These are phyloP conservation scores for Neurospora sp. DNA, from an alignment of 495 filamentous ascomycete species.

Conservation along the genomic window DNA sequence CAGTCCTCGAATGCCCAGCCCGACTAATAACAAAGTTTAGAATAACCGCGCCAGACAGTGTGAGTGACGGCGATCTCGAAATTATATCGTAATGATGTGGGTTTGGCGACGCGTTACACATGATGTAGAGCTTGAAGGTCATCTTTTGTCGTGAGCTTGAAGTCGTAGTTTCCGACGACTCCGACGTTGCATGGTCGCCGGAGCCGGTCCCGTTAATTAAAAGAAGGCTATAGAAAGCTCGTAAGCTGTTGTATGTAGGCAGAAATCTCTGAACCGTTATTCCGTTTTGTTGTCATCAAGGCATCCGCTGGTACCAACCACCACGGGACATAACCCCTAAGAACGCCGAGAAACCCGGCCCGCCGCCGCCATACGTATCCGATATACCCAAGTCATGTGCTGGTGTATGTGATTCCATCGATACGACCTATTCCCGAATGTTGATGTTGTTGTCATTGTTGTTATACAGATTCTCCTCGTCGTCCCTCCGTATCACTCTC, in stretches of 20 bases:
- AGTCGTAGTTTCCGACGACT: neutral
- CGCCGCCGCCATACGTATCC: constrained; percentile 2
- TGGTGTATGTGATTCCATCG: constrained; percentile 6
- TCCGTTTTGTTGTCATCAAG: constrained; percentile 8
- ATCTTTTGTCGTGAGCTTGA: neutral
- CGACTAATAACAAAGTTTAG: neutral
- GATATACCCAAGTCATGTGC: constrained; percentile 18
- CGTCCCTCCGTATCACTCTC: neutral
- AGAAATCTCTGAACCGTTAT: neutral
- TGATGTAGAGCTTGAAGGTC: neutral
- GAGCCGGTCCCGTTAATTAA: neutral
- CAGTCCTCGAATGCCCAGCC: neutral
- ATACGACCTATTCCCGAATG: constrained; percentile 1
- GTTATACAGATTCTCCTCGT: constrained; percentile 20
- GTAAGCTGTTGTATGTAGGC: neutral
- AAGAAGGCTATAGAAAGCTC: neutral
- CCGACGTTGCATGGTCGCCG: neutral
- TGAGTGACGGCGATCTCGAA: neutral
- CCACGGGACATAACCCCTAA: neutral
- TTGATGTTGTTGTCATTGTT: constrained; percentile 7
- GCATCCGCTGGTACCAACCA: neutral
- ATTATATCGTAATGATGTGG: neutral
- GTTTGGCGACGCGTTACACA: neutral
- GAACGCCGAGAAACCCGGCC: constrained; percentile 10
- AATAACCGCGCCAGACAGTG: neutral